Evolutionary conservation across 2,329 filamentous ascomycete genomes (phyloP).

Genomic region (Huntiella omanensis): DNA sequence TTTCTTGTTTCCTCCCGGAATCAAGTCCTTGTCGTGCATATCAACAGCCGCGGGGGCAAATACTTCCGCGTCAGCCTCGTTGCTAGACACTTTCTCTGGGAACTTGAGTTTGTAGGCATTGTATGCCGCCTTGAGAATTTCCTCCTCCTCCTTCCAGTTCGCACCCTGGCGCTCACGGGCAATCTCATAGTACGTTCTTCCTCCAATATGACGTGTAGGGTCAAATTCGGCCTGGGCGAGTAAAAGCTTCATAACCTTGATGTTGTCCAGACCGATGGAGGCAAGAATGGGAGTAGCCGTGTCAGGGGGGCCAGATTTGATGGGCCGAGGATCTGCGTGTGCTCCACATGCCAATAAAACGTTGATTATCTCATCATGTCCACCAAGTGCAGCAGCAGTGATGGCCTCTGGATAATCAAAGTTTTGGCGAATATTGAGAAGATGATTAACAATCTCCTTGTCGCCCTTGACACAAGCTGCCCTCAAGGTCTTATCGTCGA

Average conservation of each 20-base stretch:
- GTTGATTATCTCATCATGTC: slow-evolving; percentile 74
- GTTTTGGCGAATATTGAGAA: slow-evolving; percentile 40
- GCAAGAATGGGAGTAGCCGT: slow-evolving; percentile 84
- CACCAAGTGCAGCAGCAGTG: slow-evolving; percentile 78
- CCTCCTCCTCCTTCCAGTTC: slow-evolving; percentile 75
- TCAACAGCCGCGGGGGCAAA: slow-evolving; percentile 22
- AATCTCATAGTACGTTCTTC: slow-evolving; percentile 72
- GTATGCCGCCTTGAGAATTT: slow-evolving; percentile 58
- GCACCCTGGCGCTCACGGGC: slow-evolving; percentile 67
- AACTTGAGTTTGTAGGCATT: slow-evolving; percentile 42
- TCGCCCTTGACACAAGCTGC: slow-evolving; percentile 42
- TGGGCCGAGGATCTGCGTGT: slow-evolving; percentile 48
- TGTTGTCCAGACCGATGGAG: slow-evolving; percentile 75
- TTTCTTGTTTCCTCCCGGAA: slow-evolving; percentile 11
- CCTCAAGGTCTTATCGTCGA: slow-evolving; percentile 42
- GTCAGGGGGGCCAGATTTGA: slow-evolving; percentile 41
- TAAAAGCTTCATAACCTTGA: slow-evolving; percentile 66
- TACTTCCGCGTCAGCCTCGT: slow-evolving; percentile 9
- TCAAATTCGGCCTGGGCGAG: slow-evolving; percentile 64
- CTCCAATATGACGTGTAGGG: slow-evolving; percentile 57
- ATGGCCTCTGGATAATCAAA: slow-evolving; percentile 67
- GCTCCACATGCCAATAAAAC: slow-evolving; percentile 52
- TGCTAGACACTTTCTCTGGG: slow-evolving; percentile 20
- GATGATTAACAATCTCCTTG: slow-evolving; percentile 39
- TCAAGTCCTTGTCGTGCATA: slow-evolving; percentile 12